Conservation (phyloP, 176 grass and related monocot species). For the Aegilops sharonensis region DNA sequence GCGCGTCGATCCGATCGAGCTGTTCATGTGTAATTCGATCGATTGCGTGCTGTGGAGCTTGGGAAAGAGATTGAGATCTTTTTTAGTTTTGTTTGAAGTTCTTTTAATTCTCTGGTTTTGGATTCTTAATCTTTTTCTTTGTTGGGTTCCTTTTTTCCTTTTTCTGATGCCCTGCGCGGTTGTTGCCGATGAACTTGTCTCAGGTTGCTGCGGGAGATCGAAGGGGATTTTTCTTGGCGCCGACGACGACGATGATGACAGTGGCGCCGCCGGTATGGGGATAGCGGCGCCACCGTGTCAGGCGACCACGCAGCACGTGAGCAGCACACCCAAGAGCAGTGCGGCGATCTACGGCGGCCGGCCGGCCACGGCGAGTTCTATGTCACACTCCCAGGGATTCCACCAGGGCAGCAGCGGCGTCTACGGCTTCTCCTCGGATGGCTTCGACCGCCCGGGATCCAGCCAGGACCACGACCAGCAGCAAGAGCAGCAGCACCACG, state of each 20-base stretch:
- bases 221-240: constrained; percentile 28
- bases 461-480: constrained; percentile 38
- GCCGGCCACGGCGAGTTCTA: constrained; percentile 51
- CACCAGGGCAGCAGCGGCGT: constrained; percentile 68
- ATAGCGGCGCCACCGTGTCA: constrained; percentile 71
- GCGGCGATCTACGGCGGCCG: constrained; percentile 24
- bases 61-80: constrained; percentile 5
- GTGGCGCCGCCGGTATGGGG: constrained; percentile 73
- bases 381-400: constrained; percentile 98
- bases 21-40: constrained; percentile 1
- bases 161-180: not conserved
- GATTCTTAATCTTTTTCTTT: not conserved
- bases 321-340: constrained; percentile 36
- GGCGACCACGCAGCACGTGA: constrained; percentile 34
- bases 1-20: not conserved
- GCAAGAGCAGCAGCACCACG: constrained; percentile 58
- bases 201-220: constrained; percentile 9
- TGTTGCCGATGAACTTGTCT: not conserved
- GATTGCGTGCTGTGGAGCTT: not conserved
- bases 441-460: constrained; percentile 50
- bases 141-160: not conserved
- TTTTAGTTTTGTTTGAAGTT: not conserved
- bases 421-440: constrained; percentile 69
- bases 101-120: not conserved
- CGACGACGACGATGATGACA: constrained; percentile 54